Base-by-base conservation (phyloP, 2,329 filamentous ascomycete genomes). In the Aspergillus terreus region DNA sequence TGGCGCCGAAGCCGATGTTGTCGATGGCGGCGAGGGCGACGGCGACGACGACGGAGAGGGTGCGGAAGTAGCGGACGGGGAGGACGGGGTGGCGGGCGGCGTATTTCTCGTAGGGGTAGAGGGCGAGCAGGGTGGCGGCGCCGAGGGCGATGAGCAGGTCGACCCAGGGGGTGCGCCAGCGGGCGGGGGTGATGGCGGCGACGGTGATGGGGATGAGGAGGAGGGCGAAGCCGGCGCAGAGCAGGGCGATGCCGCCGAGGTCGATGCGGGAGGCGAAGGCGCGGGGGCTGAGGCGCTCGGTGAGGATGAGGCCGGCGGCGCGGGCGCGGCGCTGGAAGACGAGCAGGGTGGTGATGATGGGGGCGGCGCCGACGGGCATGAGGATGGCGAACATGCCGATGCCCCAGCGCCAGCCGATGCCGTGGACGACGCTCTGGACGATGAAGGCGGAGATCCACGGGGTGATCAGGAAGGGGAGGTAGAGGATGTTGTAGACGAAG, bases 131-230 rank as follows among this genome's bases (percentile, higher is more conserved):
- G 15, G 74, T 60, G 1, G 73, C 47, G 0, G 56, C 66, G 3
- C 78, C 78, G 0, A 78, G 40, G 1, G 67, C 70, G 44, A 80
- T 75, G 14, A 80, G 59, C 17, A 65, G 70, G 46, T 71, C 69
- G 9, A 81, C 62, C 65, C 72, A 81, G 0, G 72, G 71, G 0
- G 76, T 77, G 5, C 62, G 65, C 76, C 77, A 79, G 45, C 69
- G 62, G 21, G 64, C 62, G 2, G 72, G 60, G 4, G 68, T 69
- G 19, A 72, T 72, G 0, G 73, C 67, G 0, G 76, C 75, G 2
- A 81, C 58, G 0, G 75, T 76, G 35, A 79, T 64, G 0, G 78
- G 78, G 1, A 80, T 62, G n/a, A 80, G 64, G 1, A 80, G 53
- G 52, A 78, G 61, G 0, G 75, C 71, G 51, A 79, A 77, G 0